Evolutionary conservation across 179 eudicot genomes (phyloP).

Genomic region (Spergularia azorica): DNA sequence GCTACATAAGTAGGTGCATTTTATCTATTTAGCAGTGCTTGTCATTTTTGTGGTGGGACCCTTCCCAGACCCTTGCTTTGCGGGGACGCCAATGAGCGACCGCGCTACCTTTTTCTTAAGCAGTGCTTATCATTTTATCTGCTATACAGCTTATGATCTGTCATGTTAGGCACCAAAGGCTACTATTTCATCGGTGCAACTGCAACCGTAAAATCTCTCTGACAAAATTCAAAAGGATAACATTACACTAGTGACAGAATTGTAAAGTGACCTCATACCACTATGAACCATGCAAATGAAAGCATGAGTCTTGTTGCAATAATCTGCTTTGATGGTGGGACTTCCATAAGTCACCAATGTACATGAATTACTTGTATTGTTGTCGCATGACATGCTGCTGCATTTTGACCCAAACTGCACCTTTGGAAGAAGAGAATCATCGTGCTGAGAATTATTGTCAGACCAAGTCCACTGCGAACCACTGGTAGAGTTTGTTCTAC

Average conservation of each 20-base stretch:
- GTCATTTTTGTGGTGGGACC: no score
- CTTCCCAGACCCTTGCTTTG: no score
- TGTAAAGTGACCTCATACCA: conserved; percentile 41
- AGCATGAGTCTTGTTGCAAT: conserved; percentile 58
- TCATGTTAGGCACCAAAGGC: no score
- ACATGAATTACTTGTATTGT: conserved; percentile 42
- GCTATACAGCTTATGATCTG: no score
- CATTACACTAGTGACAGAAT: not conserved
- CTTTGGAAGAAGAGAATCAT: conserved; percentile 43
- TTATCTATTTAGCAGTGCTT: no score
- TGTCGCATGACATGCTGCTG: conserved; percentile 48
- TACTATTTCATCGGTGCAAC: not conserved
- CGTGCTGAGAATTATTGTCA: conserved; percentile 51
- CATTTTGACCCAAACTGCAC: conserved; percentile 37
- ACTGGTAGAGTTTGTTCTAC: conserved; percentile 40
- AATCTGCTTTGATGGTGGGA: conserved; percentile 42
- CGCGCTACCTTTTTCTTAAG: no score
- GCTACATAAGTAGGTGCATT: no score
- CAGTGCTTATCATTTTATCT: no score
- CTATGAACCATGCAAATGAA: conserved; percentile 64
- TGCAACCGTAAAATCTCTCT: not conserved
- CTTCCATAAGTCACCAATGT: conserved; percentile 46
- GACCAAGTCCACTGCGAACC: conserved; percentile 66
- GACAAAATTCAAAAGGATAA: not conserved
- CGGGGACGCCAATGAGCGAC: no score